Conservation (phyloP, 1,139 yeast species). For the Debaryomyces nepalensis region DNA sequence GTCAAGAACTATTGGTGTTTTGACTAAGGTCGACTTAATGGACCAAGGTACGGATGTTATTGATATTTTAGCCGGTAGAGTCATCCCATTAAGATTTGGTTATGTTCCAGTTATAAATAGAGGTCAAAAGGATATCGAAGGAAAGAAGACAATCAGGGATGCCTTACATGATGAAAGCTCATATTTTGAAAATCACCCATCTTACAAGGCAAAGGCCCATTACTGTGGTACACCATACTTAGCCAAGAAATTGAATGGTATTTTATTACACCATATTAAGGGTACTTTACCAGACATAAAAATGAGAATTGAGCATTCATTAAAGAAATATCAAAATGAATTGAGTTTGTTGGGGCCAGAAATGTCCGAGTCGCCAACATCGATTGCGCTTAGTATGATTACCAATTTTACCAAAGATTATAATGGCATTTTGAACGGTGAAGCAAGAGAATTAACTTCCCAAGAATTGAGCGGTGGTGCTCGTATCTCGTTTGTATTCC, state of each 20-base stretch:
- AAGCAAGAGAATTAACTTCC: constrained; percentile 83
- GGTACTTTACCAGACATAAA: constrained; percentile 94
- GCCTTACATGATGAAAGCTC: constrained; percentile 82
- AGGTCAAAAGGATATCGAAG: constrained; percentile 95
- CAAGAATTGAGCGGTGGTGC: constrained; percentile 97
- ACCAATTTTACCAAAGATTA: constrained; percentile 94
- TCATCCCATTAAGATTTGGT: constrained; percentile 93
- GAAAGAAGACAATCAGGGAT: constrained; percentile 82
- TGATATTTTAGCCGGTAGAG: constrained; percentile 94
- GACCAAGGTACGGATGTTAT: constrained; percentile 99
- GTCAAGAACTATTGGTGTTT: constrained; percentile 91
- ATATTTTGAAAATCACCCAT: constrained; percentile 77
- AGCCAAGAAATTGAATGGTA: constrained; percentile 90
- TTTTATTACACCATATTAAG: constrained; percentile 90
- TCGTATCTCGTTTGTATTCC: constrained; percentile 95
- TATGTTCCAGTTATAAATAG: constrained; percentile 97
- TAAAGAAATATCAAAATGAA: constrained; percentile 83
- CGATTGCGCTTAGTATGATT: constrained; percentile 86
- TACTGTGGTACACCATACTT: constrained; percentile 95
- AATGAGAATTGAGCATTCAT: constrained; percentile 81
- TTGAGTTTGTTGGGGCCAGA: constrained; percentile 80
- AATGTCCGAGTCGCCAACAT: constrained; percentile 84
- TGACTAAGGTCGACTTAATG: constrained; percentile 96
- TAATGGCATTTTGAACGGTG: constrained; percentile 91
- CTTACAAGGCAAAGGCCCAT: constrained; percentile 84